Evolutionary conservation across 2,329 filamentous ascomycete species (phyloP).

Genomic region (Paecilomyces sp.): DNA sequence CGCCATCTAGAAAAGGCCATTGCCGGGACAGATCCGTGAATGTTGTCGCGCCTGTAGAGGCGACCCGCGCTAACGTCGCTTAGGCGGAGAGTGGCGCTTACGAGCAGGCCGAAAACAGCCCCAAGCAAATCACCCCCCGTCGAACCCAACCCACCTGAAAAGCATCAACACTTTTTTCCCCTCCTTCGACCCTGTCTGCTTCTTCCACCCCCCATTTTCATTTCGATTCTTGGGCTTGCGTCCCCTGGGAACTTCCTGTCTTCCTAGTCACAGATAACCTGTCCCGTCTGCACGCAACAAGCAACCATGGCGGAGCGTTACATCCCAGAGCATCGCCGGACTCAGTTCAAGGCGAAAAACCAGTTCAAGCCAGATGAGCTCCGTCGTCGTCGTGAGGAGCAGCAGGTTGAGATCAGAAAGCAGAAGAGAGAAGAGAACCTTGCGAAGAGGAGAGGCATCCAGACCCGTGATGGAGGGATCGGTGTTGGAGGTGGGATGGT

Average conservation of each 20-base stretch:
- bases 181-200: slow-evolving; percentile 1
- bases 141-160: slow-evolving; percentile 15
- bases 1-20: background rate
- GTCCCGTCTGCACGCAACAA: slow-evolving; percentile 12
- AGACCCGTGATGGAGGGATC: slow-evolving; percentile 61
- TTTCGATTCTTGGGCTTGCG: slow-evolving; percentile 6
- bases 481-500: slow-evolving; percentile 58
- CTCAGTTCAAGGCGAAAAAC: slow-evolving; percentile 99
- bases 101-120: slow-evolving; percentile 12
- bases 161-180: slow-evolving; percentile 7
- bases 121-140: slow-evolving; percentile 9
- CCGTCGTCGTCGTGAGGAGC: slow-evolving; percentile 94
- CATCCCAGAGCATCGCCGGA: slow-evolving; percentile 98
- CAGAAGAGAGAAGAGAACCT: slow-evolving; percentile 98
- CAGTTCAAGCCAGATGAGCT: slow-evolving; percentile 99
- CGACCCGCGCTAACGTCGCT: slow-evolving; percentile 16
- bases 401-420: slow-evolving; percentile 98
- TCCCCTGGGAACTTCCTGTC: slow-evolving; percentile 2
- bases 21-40: background rate
- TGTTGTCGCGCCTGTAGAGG: background rate
- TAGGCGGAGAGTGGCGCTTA: slow-evolving; percentile 18
- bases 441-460: slow-evolving; percentile 94
- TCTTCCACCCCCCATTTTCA: slow-evolving; percentile 12
- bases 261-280: background rate
- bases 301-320: slow-evolving; percentile 91